Evolutionary conservation across 108 stramenopile species (phyloP).

Genomic region (Discostella pseudostelligera): DNA sequence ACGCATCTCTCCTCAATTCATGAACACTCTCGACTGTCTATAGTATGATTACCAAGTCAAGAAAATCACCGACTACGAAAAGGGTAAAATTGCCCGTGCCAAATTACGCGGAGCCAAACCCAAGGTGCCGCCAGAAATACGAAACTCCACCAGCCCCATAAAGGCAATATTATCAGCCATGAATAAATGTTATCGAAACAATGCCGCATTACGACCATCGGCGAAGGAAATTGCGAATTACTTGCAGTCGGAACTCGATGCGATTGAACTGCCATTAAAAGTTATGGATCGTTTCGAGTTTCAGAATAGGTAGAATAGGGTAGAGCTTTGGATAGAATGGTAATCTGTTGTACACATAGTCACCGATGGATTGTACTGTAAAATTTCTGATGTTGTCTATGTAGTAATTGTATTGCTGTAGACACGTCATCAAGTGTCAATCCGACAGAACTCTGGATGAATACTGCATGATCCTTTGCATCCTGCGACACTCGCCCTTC

Average conservation of each 20-base stretch:
- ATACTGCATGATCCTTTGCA: slow-evolving; percentile 48
- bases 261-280: slow-evolving; percentile 12
- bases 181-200: slow-evolving; percentile 63
- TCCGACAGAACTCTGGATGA: slow-evolving; percentile 46
- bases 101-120: slow-evolving; percentile 69
- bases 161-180: slow-evolving; percentile 68
- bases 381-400: not conserved
- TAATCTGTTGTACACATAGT: not conserved
- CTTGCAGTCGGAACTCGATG: slow-evolving; percentile 23
- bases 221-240: slow-evolving; percentile 54
- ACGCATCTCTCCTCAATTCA: too few species aligned
- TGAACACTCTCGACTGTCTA: too few species aligned
- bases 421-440: not conserved
- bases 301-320: not conserved
- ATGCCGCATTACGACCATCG: slow-evolving; percentile 62
- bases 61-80: slow-evolving; percentile 30
- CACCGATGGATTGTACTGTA: not conserved
- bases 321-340: not conserved
- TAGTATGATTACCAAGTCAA: slow-evolving; percentile 36
- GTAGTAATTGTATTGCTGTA: not conserved
- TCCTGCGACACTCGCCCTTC: slow-evolving; percentile 41
- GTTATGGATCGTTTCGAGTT: slow-evolving; percentile 13
- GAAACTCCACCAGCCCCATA: slow-evolving; percentile 46
- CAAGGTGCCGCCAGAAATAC: slow-evolving; percentile 55
- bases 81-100: slow-evolving; percentile 54